phyloP scores from a whole-genome alignment of 345 rosid genomes.

The Eucalyptus paniculata region DNA sequence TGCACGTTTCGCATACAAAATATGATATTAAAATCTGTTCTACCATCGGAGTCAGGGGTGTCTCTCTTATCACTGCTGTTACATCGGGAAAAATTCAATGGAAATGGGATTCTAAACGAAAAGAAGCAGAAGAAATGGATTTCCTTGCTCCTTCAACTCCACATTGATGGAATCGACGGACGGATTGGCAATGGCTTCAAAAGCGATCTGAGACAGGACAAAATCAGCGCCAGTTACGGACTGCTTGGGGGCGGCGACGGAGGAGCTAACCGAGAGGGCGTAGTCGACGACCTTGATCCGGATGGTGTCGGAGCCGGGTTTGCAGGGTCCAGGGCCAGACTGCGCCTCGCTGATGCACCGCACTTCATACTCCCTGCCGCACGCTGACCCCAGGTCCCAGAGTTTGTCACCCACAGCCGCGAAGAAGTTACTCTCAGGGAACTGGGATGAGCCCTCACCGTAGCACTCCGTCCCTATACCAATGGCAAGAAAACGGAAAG shows the following conservation, averaged over 20 bases:
- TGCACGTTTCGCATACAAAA: background rate
- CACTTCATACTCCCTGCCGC: conserved; percentile 45
- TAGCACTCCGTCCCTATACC: conserved; percentile 24
- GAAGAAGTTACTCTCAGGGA: conserved; percentile 37
- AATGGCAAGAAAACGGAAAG: background rate
- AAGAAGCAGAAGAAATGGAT: background rate
- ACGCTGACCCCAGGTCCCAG: conserved; percentile 53
- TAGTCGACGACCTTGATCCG: conserved; percentile 36
- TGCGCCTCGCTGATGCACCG: conserved; percentile 18
- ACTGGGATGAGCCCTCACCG: conserved; percentile 22
- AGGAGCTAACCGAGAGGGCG: background rate
- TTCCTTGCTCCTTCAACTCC: conserved; percentile 36
- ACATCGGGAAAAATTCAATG: background rate
- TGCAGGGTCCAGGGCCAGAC: conserved; percentile 7
- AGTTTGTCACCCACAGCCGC: conserved; percentile 50
- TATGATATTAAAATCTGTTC: background rate
- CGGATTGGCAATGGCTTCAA: conserved; percentile 16
- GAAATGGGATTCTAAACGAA: conserved; percentile 5
- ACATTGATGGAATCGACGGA: conserved; percentile 13
- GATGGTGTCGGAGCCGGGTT: conserved; percentile 6
- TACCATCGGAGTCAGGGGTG: background rate
- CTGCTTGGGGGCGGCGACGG: background rate
- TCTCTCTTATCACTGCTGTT: background rate
- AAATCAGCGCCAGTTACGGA: conserved; percentile 18
- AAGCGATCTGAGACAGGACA: conserved; percentile 33